Evolutionary conservation across 1,284 basidiomycete species (phyloP), one percentile per base, ranked within the genome.

Genomic region (Cutaneotrichosporon sp.): DNA sequence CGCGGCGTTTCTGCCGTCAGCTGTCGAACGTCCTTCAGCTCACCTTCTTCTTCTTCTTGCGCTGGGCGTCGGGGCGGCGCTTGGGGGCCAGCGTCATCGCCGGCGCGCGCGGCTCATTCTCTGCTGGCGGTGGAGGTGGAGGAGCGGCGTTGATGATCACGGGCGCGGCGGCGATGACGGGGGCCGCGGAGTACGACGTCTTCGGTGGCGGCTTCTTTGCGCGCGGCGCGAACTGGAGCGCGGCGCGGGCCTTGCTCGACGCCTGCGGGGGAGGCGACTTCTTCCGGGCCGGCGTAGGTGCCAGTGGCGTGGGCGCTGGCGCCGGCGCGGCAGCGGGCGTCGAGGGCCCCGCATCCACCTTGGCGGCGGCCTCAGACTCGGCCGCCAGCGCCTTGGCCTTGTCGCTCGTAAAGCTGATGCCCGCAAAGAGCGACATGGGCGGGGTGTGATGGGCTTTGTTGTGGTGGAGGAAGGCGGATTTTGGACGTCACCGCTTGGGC

Each of bases 201-300:
- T 34, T 27, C 10, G 72, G 63, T 59, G 73, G 76, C 7, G 70
- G 56, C 57, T 74, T 69, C 16, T 68, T 62, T 10, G 72, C 64
- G 22, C 77, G 60, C 10, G 77, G 79, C 4, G 79, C 79, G 58
- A 80, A 80, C 47, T 72, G 71, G 6, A 80, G 67, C 1, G 72
- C 72, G 0, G 47, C 56, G n/a, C 38, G 27, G 3, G 51, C 29
- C 29, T 29, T 29, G 29, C 33, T 52, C 5, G 38, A n/a, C n/a
- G n/a, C n/a, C n/a, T n/a, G 38, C 3, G 38, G 38, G 18, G 34
- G 13, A 13, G 34, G 34, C 13, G 16, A 18, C 18, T 42, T 27
- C 34, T 54, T 45, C 1, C 45, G 43, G 1, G 20, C n/a, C n/a
- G n/a, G n/a, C n/a, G n/a, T n/a, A n/a, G 43, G 13, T 9, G 18